Evolutionary conservation across 495 filamentous ascomycete genomes (phyloP), one percentile per base, ranked within the genome.

Genomic region (Terfezia boudieri): DNA sequence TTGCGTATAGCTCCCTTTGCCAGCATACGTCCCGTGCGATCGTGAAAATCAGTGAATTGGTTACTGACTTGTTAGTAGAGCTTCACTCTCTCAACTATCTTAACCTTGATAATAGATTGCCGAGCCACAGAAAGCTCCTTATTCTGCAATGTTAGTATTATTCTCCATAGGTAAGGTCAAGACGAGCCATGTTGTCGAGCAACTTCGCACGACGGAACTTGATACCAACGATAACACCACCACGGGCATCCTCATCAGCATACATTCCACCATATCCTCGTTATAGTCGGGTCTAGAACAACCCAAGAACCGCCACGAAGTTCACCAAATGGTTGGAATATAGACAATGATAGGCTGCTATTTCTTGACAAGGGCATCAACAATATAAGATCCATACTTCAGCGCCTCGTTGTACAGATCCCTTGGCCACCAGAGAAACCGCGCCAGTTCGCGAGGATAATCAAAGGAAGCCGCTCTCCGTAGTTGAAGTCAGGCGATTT

Each of bases 331-430:
- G 92, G 90, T 59, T n/a, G 90, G 90, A 67, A 98, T 98, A 71
- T 98, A 98, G 50, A 98, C 84, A 68, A 98, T 95, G 63, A 96
- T 80, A 12, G 90, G 90, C 72, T 98, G 89, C 76, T 96, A 86
- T 63, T 86, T 96, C 69, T 93, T 90, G 75, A 94, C 87, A 36
- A 98, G 78, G 48, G 90, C 88, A 67, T 98, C 90, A 57, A 98
- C 90, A 62, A 98, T 98, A 75, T 88, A 94, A 12, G 86, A 93
- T 60, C 90, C 90, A 66, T 98, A 98, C 74, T 98, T 98, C 67
- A 98, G 79, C 9, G 96, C 92, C 70, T 98, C 90, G 71, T 95
- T 94, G 79, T 94, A 98, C 90, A 98, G 96, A 68, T 98, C 90
- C 62, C 87, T 84, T 98, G 90, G 52, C 90, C 90, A 73, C 90